Conservation (phyloP, 2,329 filamentous ascomycete species). For the Pestalotiopsis sp. region DNA sequence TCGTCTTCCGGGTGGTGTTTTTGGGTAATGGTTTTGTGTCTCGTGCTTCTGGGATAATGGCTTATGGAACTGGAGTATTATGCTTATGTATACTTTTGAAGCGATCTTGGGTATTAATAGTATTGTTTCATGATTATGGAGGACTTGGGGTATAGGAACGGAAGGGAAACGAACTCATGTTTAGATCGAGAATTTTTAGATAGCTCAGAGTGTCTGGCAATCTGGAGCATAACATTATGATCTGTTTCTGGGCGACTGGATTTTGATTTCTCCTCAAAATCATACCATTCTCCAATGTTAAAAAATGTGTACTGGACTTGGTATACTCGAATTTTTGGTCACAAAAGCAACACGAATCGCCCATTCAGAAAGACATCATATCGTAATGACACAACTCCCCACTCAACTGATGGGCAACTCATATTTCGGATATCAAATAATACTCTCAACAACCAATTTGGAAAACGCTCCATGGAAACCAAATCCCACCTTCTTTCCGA, state of each 20-base stretch:
- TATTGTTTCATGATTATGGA: not conserved
- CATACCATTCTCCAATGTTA: not conserved
- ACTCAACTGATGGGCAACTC: not conserved
- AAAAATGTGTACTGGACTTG: too few relatives aligned
- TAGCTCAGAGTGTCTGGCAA: not conserved
- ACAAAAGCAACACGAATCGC: too few relatives aligned
- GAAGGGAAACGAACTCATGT: not conserved
- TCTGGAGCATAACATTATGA: not conserved
- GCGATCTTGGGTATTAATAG: too few relatives aligned
- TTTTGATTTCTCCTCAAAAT: not conserved
- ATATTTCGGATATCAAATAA: not conserved
- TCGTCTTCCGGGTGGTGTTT: too few relatives aligned
- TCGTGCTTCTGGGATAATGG: not conserved
- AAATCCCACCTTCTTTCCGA: not conserved
- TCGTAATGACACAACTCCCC: not conserved
- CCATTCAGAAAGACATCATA: not conserved
- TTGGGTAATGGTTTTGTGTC: too few relatives aligned
- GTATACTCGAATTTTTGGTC: too few relatives aligned
- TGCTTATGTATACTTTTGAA: too few relatives aligned
- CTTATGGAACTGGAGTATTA: too few relatives aligned
- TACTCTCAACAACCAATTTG: not conserved
- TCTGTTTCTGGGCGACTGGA: too few relatives aligned
- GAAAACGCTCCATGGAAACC: not conserved
- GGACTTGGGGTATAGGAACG: not conserved
- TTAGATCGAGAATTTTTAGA: not conserved